Conservation (phyloP, 116 monocot genomes). For the Dioscorea cayenensis region DNA sequence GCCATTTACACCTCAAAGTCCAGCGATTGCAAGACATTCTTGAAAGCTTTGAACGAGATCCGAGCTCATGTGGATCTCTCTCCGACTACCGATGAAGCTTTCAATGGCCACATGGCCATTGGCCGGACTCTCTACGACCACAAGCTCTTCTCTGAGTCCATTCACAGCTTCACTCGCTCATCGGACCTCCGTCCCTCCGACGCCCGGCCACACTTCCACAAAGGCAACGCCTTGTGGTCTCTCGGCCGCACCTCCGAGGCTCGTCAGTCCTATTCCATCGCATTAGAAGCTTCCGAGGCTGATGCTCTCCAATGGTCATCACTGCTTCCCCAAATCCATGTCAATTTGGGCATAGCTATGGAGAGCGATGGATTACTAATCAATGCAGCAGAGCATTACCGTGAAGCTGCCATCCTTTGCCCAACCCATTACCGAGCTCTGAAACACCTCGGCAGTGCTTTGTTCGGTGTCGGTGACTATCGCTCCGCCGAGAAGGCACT, state of each 20-base stretch:
- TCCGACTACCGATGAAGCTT: slow-evolving; percentile 9
- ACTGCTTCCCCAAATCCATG: slow-evolving; percentile 31
- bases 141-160: slow-evolving; percentile 9
- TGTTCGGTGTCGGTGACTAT: slow-evolving; percentile 25
- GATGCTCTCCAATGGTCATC: slow-evolving; percentile 13
- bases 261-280: slow-evolving; percentile 2
- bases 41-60: slow-evolving; percentile 19
- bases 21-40: not conserved
- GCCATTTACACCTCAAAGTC: not conserved
- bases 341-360: slow-evolving; percentile 27
- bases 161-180: slow-evolving; percentile 21
- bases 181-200: slow-evolving; percentile 13
- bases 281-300: slow-evolving; percentile 16
- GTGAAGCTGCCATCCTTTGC: slow-evolving; percentile 23
- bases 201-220: slow-evolving; percentile 9
- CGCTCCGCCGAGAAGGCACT: slow-evolving; percentile 16
- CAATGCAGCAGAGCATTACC: slow-evolving; percentile 31
- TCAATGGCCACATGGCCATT: slow-evolving; percentile 27
- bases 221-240: slow-evolving; percentile 11
- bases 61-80: slow-evolving; percentile 10
- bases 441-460: slow-evolving; percentile 28
- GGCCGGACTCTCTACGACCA: slow-evolving; percentile 15
- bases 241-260: slow-evolving; percentile 6
- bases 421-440: slow-evolving; percentile 29
- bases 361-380: slow-evolving; percentile 26